Conservation (phyloP, 306 rosid genomes). For the Quercus mongolica region DNA sequence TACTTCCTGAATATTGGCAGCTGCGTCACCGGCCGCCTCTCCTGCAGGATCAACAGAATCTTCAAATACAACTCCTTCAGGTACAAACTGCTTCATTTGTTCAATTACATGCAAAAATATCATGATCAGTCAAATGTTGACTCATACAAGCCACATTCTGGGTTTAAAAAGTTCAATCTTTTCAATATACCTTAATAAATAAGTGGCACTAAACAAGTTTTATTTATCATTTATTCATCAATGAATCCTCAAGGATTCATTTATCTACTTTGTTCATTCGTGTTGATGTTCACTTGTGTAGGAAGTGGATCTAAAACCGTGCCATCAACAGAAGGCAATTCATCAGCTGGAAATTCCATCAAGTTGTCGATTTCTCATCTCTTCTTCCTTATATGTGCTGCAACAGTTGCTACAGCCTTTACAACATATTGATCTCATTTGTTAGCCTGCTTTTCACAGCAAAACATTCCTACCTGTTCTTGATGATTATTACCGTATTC, state of each 20-base stretch:
- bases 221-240: background rate
- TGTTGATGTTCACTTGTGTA: conserved; percentile 26
- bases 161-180: background rate
- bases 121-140: background rate
- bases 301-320: conserved; percentile 54
- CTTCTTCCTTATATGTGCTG: conserved; percentile 40
- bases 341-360: conserved; percentile 55
- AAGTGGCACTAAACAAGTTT: background rate
- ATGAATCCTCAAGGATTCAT: background rate
- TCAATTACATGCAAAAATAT: background rate
- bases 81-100: conserved; percentile 23
- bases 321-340: conserved; percentile 43
- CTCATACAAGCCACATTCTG: background rate
- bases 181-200: too few species aligned
- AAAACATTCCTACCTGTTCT: conserved; percentile 1
- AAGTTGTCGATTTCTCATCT: conserved; percentile 42
- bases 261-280: background rate
- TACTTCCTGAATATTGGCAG: conserved; percentile 25
- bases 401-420: conserved; percentile 40
- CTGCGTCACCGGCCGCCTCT: conserved; percentile 56
- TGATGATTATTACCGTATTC: conserved; percentile 1
- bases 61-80: conserved; percentile 57
- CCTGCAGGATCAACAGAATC: conserved; percentile 58
- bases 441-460: background rate
- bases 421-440: conserved; percentile 27